Evolutionary conservation across 495 filamentous ascomycete genomes (phyloP), one percentile per base, ranked within the genome.

Genomic region (Penicillium bovifimosum): DNA sequence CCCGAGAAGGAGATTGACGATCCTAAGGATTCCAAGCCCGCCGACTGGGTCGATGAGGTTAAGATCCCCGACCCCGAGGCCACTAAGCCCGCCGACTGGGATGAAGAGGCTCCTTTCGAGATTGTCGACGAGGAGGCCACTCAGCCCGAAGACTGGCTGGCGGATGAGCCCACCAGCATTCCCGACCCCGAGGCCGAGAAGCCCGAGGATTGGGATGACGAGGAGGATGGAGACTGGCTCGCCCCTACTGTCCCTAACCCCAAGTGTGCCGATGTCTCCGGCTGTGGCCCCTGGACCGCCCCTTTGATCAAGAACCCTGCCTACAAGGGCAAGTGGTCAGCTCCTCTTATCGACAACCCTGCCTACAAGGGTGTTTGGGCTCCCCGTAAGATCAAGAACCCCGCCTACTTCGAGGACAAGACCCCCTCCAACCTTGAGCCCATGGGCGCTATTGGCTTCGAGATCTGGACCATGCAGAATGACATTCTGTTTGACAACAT

Each of bases 401-500:
- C 95, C 40, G 81, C 84, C 69, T 99, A 87, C 81, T 99, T 84
- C 60, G 95, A 99, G 81, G 95, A 97, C 82, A 96, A 96, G 85
- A 86, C 82, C 41, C 95, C 95, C 28, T 79, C 93, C 66, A 91
- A 95, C 82, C 84, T 99, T 60, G 95, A 99, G 78, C 90, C 93
- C 50, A 97, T 99, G 72, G 95, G 95, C 56, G 95, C 91, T 77
- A 89, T 96, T 76, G 92, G 93, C 61, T 96, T 96, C 62, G 95
- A 97, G 75, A 88, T 98, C 75, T 98, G 93, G 93, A 97, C 95
- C 62, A 98, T 98, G 93, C 93, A 96, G 68, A 95, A 85, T 72
- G 88, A 96, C 70, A 96, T 97, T 58, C 85, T 96, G 61, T 99
- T 99, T 65, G 90, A 97, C 83, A 99, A 99, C 85, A 90, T 99